Percentiles rank a stretch among this genome's conserved stretches.
Conservation (phyloP, 2,329 filamentous ascomycete species). For the Penicillium hesseltinei region DNA sequence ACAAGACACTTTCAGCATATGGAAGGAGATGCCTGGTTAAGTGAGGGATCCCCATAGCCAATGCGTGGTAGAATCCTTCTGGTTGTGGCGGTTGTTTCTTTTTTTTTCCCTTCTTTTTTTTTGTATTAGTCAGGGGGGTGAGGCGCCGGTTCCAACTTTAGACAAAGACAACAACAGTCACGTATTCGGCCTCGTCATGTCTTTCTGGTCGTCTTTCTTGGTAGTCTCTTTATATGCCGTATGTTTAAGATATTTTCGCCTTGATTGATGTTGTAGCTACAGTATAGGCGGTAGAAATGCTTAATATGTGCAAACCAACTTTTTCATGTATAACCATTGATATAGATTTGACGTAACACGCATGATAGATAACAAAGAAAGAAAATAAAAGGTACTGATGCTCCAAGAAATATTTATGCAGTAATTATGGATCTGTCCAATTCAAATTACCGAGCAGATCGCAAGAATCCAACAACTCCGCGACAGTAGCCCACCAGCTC, state of each 20-base stretch:
- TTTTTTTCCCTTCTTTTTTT: no score
- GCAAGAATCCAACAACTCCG: slow-evolving; percentile 79
- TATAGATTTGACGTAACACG: slow-evolving; percentile 4
- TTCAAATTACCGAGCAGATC: slow-evolving; percentile 50
- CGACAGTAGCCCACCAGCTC: slow-evolving; percentile 81
- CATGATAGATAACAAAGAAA: not conserved
- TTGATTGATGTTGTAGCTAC: no score
- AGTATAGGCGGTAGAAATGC: no score
- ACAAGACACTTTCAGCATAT: slow-evolving; percentile 27
- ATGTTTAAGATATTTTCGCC: no score
- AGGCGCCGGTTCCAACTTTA: no score
- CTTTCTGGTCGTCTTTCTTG: no score
- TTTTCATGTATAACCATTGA: no score
- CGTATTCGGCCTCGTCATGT: no score
- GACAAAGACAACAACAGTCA: no score
- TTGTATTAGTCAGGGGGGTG: no score
- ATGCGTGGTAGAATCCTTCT: not conserved
- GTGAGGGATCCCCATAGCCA: slow-evolving; percentile 36
- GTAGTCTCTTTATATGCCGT: no score
- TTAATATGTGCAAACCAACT: no score
- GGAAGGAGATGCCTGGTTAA: slow-evolving; percentile 34
- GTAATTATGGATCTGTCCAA: not conserved
- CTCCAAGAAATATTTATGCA: not conserved
- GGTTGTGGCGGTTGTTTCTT: not conserved
- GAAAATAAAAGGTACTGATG: not conserved